Conservation (phyloP, 805 yeast species). For the Scheffersomyces lignosus region DNA sequence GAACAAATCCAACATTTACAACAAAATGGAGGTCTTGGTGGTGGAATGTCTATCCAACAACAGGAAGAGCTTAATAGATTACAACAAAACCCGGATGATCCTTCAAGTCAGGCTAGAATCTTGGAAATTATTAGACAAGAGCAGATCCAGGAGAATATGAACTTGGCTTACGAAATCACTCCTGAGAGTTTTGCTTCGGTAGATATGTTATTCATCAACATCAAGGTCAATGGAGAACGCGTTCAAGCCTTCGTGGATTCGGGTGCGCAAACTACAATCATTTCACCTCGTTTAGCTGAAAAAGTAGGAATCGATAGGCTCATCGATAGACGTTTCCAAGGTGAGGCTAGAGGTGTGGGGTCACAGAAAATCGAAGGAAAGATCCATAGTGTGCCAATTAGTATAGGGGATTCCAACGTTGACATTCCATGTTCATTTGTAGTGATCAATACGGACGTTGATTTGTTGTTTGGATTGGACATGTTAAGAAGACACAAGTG, state of each 20-base stretch:
- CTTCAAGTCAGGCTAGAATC: conserved; percentile 64
- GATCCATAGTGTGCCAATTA: conserved; percentile 85
- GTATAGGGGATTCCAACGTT: conserved; percentile 55
- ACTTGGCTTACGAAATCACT: conserved; percentile 77
- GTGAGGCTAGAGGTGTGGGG: conserved; percentile 92
- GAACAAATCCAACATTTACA: conserved; percentile 31
- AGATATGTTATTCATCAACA: conserved; percentile 76
- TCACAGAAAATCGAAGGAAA: conserved; percentile 73
- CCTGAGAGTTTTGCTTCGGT: conserved; percentile 89
- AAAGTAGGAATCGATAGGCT: conserved; percentile 66
- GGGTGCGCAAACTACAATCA: conserved; percentile 90
- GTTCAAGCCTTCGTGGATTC: conserved; percentile 95
- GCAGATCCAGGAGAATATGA: conserved; percentile 77
- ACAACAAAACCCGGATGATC: conserved; percentile 67
- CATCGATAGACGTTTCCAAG: conserved; percentile 76
- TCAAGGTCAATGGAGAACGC: conserved; percentile 75
- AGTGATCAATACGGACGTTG: conserved; percentile 65
- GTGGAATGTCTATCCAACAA: conserved; percentile 6
- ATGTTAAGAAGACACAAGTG: conserved; percentile 89
- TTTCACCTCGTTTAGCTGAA: conserved; percentile 76
- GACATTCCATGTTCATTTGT: conserved; percentile 42
- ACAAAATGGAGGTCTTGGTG: conserved; percentile 1
- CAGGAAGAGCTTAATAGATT: conserved; percentile 49
- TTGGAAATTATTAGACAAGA: conserved; percentile 66
- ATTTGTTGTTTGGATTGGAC: conserved; percentile 84